Percentiles rank a stretch among this genome's conserved stretches.
Evolutionary conservation across 495 filamentous ascomycete genomes (phyloP).

Genomic region (Rhizodiscina lignyota): DNA sequence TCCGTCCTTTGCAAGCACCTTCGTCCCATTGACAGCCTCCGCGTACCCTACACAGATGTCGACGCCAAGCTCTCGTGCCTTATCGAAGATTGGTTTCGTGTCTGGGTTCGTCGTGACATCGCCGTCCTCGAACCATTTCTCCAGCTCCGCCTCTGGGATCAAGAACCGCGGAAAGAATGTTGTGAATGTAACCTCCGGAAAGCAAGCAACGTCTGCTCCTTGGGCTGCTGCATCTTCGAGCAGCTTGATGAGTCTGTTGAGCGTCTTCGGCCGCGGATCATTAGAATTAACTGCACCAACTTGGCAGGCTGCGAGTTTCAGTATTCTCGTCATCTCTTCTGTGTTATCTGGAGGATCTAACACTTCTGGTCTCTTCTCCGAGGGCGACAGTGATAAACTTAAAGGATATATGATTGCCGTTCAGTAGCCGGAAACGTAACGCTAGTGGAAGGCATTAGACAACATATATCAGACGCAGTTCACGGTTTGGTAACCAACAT

Average conservation of each 20-base stretch:
- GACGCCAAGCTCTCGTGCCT: constrained; percentile 23
- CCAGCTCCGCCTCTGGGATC: constrained; percentile 22
- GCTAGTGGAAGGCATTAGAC: too few species aligned
- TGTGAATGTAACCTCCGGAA: constrained; percentile 31
- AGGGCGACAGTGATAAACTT: too few species aligned
- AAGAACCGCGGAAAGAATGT: constrained; percentile 34
- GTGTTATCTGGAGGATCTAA: too few species aligned
- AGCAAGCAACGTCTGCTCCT: constrained; percentile 27
- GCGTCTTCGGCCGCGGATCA: constrained; percentile 15
- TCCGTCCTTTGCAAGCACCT: too few species aligned
- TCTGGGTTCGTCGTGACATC: constrained; percentile 21
- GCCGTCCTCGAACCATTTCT: constrained; percentile 27
- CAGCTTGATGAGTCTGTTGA: constrained; percentile 26
- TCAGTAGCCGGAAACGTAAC: too few species aligned
- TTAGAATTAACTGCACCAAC: constrained; percentile 6
- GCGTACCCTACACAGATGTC: constrained; percentile 31
- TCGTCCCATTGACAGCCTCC: constrained; percentile 21
- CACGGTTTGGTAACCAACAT: too few species aligned
- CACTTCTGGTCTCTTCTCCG: too few species aligned
- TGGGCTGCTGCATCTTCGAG: constrained; percentile 21
- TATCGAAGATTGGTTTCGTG: constrained; percentile 27
- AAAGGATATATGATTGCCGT: too few species aligned
- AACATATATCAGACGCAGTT: too few species aligned
- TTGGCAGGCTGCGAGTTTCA: constrained; percentile 7
- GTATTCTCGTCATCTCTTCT: constrained; percentile 8